Evolutionary conservation across 2,329 filamentous ascomycete species (phyloP).

Genomic region (Annulohypoxylon truncatum): DNA sequence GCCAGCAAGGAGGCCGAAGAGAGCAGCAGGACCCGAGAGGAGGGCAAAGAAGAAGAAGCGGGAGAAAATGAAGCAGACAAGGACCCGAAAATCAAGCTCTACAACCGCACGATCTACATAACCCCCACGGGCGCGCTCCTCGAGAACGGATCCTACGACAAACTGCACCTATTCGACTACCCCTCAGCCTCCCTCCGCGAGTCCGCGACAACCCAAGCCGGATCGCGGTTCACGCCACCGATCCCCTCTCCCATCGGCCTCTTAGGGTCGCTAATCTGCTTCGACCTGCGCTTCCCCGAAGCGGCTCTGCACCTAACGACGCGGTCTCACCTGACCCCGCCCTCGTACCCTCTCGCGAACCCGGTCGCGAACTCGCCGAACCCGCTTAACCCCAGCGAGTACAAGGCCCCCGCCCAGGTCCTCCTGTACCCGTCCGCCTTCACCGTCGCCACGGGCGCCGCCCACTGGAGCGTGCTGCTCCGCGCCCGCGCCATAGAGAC

Average conservation of each 20-base stretch:
- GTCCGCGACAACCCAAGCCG: conserved; percentile 73
- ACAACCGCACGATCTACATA: conserved; percentile 67
- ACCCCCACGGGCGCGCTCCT: conserved; percentile 56
- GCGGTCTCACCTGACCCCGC: conserved; percentile 37
- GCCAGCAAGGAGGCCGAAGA: neutral
- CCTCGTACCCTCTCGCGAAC: conserved; percentile 43
- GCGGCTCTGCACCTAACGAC: conserved; percentile 71
- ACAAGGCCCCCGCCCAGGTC: conserved; percentile 69
- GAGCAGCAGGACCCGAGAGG: neutral
- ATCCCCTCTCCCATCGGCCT: conserved; percentile 80
- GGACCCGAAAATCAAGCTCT: conserved; percentile 52
- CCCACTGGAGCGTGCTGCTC: conserved; percentile 87
- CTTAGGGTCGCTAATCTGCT: conserved; percentile 86
- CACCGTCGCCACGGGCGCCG: conserved; percentile 83
- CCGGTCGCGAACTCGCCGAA: neutral
- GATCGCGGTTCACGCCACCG: conserved; percentile 71
- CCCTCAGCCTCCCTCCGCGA: conserved; percentile 57
- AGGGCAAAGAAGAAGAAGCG: conserved; percentile 5
- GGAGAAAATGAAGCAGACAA: conserved; percentile 2
- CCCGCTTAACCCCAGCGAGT: neutral
- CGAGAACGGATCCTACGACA: conserved; percentile 73
- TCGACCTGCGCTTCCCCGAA: conserved; percentile 89
- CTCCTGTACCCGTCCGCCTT: conserved; percentile 92
- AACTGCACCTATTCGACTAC: conserved; percentile 89
- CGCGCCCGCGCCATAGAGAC: conserved; percentile 88